These are phyloP conservation scores for Tuber magnatum DNA, from an alignment of 495 filamentous ascomycete species.

Conservation along the genomic window DNA sequence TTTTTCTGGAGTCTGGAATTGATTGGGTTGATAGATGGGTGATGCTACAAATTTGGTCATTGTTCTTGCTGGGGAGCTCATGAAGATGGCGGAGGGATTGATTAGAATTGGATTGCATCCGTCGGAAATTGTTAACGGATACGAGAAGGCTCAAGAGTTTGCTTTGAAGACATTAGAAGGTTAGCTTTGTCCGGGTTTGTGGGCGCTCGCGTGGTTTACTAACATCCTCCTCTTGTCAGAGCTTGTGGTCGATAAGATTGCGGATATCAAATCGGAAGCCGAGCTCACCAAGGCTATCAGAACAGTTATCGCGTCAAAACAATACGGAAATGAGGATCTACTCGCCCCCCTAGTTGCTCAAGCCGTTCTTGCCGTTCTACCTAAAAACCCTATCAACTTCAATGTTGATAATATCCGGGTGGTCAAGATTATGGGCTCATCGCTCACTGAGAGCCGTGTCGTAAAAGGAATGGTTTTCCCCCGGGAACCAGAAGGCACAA, in stretches of 20 bases:
- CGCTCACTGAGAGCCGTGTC: constrained; percentile 82
- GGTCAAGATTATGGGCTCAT: constrained; percentile 99
- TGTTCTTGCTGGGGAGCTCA: constrained; percentile 85
- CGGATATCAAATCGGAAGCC: constrained; percentile 65
- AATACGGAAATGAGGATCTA: constrained; percentile 82
- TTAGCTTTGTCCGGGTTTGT: constrained; percentile 41
- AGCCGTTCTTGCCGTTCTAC: constrained; percentile 86
- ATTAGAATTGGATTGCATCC: constrained; percentile 93
- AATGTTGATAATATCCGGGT: constrained; percentile 99
- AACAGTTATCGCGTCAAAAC: constrained; percentile 93
- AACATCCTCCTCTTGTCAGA: constrained; percentile 46
- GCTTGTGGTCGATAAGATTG: constrained; percentile 81
- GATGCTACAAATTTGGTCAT: constrained; percentile 98
- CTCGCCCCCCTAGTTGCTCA: constrained; percentile 82
- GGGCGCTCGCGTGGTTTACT: constrained; percentile 4
- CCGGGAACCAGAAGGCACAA: constrained; percentile 76
- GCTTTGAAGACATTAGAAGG: constrained; percentile 76
- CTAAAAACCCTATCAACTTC: constrained; percentile 96
- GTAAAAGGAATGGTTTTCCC: constrained; percentile 99
- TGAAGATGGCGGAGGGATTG: constrained; percentile 96
- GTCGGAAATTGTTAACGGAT: constrained; percentile 89
- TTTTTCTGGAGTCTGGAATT: neutral
- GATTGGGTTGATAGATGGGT: constrained; percentile 57
- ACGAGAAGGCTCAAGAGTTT: constrained; percentile 86
- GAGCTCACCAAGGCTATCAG: constrained; percentile 93